A percentile compares a stretch with the other conserved stretches of the same genome.
phyloP scores from a whole-genome alignment of 768 basidiomycete species.

The Mycena metata region DNA sequence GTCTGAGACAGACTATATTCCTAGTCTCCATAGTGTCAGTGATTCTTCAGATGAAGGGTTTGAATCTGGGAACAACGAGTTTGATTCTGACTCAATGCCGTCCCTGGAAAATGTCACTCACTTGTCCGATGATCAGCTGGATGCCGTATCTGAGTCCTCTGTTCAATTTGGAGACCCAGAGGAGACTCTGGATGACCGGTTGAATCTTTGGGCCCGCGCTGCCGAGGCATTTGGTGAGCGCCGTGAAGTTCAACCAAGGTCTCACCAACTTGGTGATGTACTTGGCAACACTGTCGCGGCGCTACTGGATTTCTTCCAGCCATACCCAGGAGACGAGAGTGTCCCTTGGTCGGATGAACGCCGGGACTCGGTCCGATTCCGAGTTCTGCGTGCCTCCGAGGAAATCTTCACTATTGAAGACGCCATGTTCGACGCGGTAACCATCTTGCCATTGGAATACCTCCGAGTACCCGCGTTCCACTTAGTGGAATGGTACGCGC shows the following conservation, averaged over 20 bases:
- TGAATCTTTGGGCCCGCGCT: neutral
- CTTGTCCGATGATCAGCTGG: neutral
- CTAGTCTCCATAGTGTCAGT: no score
- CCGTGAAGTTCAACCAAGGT: neutral
- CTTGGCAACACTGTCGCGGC: constrained; percentile 1
- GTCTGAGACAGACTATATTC: no score
- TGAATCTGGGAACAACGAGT: no score
- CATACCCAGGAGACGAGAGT: constrained; percentile 3
- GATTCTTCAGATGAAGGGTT: no score
- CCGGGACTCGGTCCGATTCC: neutral
- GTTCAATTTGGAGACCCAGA: neutral
- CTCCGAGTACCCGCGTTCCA: neutral
- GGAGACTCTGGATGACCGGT: constrained; percentile 4
- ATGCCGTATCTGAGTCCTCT: no score
- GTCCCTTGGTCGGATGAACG: constrained; percentile 10
- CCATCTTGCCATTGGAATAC: neutral
- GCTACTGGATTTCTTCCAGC: constrained; percentile 7
- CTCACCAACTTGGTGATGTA: constrained; percentile 2
- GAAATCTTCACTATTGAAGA: neutral
- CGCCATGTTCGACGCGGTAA: neutral
- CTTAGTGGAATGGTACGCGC: constrained; percentile 10
- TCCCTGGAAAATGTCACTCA: neutral
- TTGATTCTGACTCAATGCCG: neutral
- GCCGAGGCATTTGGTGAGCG: neutral
- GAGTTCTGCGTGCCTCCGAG: neutral